A percentile compares a stretch with the other conserved stretches of the same genome.
These are phyloP conservation scores for Fusarium austroafricanum DNA, from an alignment of 2,329 filamentous ascomycete genomes.

Conservation along the genomic window DNA sequence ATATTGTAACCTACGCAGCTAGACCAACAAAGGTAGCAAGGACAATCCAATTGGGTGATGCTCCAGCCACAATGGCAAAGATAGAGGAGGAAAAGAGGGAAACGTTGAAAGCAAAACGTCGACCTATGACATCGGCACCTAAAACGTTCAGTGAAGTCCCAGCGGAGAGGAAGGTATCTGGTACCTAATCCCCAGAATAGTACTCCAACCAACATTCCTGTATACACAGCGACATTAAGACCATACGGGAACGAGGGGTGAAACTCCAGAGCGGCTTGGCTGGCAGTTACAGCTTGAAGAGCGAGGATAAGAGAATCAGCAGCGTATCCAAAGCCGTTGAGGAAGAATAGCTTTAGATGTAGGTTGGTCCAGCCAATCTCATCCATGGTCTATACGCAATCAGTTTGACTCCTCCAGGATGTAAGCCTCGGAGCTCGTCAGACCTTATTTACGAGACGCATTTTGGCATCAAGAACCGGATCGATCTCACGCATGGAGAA, in stretches of 20 bases:
- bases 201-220: neutral
- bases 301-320: neutral
- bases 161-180: no score
- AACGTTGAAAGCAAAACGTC: neutral
- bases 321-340: neutral
- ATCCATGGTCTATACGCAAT: conserved; percentile 8
- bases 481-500: neutral
- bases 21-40: neutral
- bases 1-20: neutral
- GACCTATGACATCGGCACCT: neutral
- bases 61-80: neutral
- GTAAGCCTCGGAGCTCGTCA: accelerated
- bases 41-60: neutral
- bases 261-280: neutral
- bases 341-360: neutral
- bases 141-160: neutral
- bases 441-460: neutral
- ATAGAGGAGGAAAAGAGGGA: neutral
- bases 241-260: neutral
- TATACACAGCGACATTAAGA: neutral
- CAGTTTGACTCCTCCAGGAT: no score
- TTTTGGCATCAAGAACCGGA: neutral
- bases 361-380: neutral
- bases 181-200: neutral
- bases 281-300: neutral